Evolutionary conservation across 1,284 basidiomycete species (phyloP).

Genomic region (Amylostereum chailletii): DNA sequence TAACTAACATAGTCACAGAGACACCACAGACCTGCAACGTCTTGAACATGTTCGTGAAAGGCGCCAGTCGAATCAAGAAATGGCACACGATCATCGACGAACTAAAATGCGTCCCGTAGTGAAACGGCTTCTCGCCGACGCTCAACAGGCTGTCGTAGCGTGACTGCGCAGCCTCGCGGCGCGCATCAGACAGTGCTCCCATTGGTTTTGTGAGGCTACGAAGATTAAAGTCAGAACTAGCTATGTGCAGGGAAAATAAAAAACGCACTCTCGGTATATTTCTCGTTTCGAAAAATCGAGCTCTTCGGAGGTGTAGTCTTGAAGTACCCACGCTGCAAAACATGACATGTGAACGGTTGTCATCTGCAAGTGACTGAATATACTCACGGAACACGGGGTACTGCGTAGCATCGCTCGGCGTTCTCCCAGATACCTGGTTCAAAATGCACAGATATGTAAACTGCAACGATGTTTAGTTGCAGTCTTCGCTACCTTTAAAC

Average conservation of each 20-base stretch:
- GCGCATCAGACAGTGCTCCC: conserved; percentile 78
- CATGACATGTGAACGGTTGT: conserved; percentile 3
- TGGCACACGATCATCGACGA: conserved; percentile 97
- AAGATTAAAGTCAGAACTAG: conserved; percentile 1
- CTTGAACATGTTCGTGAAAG: conserved; percentile 91
- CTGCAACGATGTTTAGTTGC: conserved; percentile 28
- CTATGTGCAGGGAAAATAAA: not conserved
- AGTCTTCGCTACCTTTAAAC: not conserved
- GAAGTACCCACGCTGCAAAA: conserved; percentile 71
- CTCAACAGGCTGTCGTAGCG: conserved; percentile 76
- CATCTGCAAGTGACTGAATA: not conserved
- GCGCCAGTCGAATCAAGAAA: conserved; percentile 84
- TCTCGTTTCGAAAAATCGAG: conserved; percentile 63
- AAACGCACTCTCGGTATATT: conserved; percentile 70
- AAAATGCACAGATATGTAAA: conserved; percentile 83
- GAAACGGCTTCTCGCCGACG: conserved; percentile 81
- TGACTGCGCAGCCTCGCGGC: conserved; percentile 64
- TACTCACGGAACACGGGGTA: conserved; percentile 88
- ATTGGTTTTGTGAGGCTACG: conserved; percentile 76
- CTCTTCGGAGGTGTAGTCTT: conserved; percentile 73
- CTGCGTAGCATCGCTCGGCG: conserved; percentile 89
- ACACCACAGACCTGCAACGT: conserved; percentile 53
- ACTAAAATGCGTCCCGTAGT: conserved; percentile 93
- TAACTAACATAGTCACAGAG: not conserved
- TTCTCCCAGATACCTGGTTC: conserved; percentile 87